phyloP scores from a whole-genome alignment of 495 filamentous ascomycete species.

The Daldinia vernicosa region DNA sequence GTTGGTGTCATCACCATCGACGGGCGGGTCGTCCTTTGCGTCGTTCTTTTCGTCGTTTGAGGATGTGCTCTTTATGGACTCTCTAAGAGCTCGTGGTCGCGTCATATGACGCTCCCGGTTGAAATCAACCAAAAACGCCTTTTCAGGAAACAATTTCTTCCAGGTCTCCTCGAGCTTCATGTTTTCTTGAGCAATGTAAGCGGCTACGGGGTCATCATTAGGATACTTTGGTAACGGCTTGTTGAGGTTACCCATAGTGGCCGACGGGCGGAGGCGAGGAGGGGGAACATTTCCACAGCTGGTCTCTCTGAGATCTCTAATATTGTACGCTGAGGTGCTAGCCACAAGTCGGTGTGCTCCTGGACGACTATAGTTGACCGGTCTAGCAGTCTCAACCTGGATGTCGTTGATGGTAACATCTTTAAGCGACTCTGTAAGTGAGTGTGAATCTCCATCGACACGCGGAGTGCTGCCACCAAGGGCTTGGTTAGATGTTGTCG shows the following conservation, averaged over 20 bases:
- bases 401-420: neutral
- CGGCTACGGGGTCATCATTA: constrained; percentile 3
- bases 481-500: neutral
- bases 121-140: neutral
- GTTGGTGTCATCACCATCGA: neutral
- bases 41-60: neutral
- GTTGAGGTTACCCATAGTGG: constrained; percentile 2
- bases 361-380: neutral
- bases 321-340: neutral
- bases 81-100: neutral
- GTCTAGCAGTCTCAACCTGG: neutral
- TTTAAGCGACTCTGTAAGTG: neutral
- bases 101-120: neutral
- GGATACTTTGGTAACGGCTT: neutral
- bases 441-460: neutral
- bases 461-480: neutral
- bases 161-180: neutral
- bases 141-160: neutral
- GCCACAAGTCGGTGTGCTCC: neutral
- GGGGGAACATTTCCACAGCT: neutral
- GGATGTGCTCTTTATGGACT: neutral
- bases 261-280: neutral
- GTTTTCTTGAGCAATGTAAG: constrained; percentile 13
- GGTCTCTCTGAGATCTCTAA: neutral
- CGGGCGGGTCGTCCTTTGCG: neutral